Evolutionary conservation across 495 filamentous ascomycete genomes (phyloP), one percentile per base, ranked within the genome.

Genomic region (Xylaria sp.): DNA sequence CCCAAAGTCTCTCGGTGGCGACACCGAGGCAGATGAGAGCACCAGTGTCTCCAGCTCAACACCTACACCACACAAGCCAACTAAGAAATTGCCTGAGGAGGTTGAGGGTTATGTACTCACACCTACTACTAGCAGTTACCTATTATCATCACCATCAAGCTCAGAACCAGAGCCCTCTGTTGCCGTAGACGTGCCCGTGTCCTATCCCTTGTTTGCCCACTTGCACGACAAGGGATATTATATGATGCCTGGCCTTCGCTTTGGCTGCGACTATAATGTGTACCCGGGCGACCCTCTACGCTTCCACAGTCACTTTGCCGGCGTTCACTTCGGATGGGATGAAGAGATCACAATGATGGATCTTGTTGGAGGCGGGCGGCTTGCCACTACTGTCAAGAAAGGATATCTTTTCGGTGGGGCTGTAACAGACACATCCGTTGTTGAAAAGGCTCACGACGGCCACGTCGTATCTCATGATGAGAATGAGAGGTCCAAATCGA

Each of bases 301-400:
- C 12, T 99, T 95, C 81, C 96, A 99, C 80, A 93, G 92, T 43
- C 96, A 98, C 79, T 98, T 97, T 77, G 81, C 97, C 68, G 92
- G 90, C 31, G 89, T 89, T 24, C 88, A 91, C 37, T 85, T 90
- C 61, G 92, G 88, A 8, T 98, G 93, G 93, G 92, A 99, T 71
- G 86, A 98, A 73, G 87, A 95, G 76, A 88, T 98, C 62, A 85
- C 92, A 61, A 83, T 98, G 78, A 85, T 97, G 69, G 91, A 96
- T 72, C 82, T 99, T 29, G 89, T 98, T 43, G 91, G 89, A 21
- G 93, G 93, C 2, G 97, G 97, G 7, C 83, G 96, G 72, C 77
- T 99, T 72, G 96, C 93, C 1, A 98, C 97, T 17, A 92, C 92
- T 52, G 97, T 99, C 41, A 99, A 99, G 83, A 99, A 99, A 81